Evolutionary conservation across 2,329 filamentous ascomycete species (phyloP).

Genomic region (Xylariales sp.): DNA sequence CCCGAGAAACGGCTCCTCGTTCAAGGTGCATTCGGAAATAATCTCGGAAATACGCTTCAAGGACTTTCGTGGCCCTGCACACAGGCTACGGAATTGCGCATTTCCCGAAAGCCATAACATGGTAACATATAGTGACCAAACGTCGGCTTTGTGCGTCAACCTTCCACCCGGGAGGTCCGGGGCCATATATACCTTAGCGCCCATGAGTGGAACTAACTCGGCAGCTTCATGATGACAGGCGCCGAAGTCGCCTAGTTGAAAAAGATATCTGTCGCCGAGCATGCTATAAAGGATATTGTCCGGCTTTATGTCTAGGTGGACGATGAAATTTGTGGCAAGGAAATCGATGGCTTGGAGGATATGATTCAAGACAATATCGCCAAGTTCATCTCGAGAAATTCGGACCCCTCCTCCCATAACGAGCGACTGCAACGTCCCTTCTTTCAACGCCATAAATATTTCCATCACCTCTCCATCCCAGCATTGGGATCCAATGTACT

Average conservation of each 20-base stretch:
- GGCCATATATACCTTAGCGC: background rate
- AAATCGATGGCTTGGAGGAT: constrained; percentile 16
- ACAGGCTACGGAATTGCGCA: background rate
- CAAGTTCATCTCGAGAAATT: background rate
- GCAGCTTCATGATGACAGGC: background rate
- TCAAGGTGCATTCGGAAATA: too few relatives aligned
- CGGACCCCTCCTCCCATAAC: background rate
- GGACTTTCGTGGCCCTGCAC: too few relatives aligned
- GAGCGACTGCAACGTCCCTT: background rate
- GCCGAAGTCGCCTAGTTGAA: constrained; percentile 19
- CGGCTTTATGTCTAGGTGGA: constrained; percentile 16
- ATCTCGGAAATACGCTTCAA: too few relatives aligned
- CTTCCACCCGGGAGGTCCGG: background rate
- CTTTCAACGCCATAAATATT: constrained; percentile 10
- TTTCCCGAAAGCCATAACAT: constrained; percentile 4
- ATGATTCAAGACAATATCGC: background rate
- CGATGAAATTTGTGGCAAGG: background rate
- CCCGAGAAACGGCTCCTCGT: too few relatives aligned
- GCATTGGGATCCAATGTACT: background rate
- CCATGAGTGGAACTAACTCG: background rate
- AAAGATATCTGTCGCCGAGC: background rate
- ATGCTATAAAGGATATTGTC: constrained; percentile 1
- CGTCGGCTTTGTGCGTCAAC: constrained; percentile 2
- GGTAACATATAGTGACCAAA: constrained; percentile 23
- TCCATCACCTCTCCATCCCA: background rate